Evolutionary conservation across 192 early-diverging fungal genomes (phyloP).

Genomic region (Coemansia sp.): DNA sequence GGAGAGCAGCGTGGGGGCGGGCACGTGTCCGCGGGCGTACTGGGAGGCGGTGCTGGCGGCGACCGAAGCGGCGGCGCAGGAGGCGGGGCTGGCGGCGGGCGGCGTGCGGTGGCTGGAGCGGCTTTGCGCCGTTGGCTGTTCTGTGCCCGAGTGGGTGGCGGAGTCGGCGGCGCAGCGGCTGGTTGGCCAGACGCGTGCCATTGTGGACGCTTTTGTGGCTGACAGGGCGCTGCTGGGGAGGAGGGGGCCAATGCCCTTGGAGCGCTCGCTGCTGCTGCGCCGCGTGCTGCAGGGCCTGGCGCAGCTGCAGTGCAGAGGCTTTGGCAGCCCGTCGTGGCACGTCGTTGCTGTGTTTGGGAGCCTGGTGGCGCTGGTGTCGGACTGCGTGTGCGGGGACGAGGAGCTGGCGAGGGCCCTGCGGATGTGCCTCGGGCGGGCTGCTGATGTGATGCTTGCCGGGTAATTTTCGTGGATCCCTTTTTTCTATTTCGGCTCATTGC

Average conservation of each 20-base stretch:
- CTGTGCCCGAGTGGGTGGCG: slow-evolving; percentile 33
- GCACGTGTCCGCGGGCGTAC: slow-evolving; percentile 1
- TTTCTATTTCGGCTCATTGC: slow-evolving; percentile 3
- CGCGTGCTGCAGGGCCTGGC: slow-evolving; percentile 31
- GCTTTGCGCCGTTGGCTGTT: not conserved
- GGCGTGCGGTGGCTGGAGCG: slow-evolving; percentile 33
- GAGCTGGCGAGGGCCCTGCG: slow-evolving; percentile 18
- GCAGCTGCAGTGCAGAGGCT: slow-evolving; percentile 16
- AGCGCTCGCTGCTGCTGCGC: slow-evolving; percentile 22
- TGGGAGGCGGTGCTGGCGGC: slow-evolving; percentile 30
- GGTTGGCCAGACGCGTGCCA: slow-evolving; percentile 26
- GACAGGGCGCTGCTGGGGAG: slow-evolving; percentile 30
- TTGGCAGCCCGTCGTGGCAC: slow-evolving; percentile 6
- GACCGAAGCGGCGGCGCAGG: slow-evolving; percentile 24
- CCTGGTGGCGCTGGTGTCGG: slow-evolving; percentile 30
- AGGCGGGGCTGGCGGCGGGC: slow-evolving; percentile 25
- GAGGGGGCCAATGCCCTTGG: slow-evolving; percentile 25
- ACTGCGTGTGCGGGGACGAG: not conserved
- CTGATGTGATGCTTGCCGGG: slow-evolving; percentile 16
- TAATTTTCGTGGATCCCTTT: slow-evolving; percentile 21
- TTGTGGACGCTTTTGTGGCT: slow-evolving; percentile 20
- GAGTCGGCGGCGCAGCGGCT: slow-evolving; percentile 24
- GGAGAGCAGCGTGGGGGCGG: slow-evolving; percentile 12
- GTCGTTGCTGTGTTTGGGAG: slow-evolving; percentile 33
- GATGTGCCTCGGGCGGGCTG: slow-evolving; percentile 25